These are phyloP conservation scores for Adansonia grandidieri DNA, from an alignment of 441 rosid species.

Conservation along the genomic window DNA sequence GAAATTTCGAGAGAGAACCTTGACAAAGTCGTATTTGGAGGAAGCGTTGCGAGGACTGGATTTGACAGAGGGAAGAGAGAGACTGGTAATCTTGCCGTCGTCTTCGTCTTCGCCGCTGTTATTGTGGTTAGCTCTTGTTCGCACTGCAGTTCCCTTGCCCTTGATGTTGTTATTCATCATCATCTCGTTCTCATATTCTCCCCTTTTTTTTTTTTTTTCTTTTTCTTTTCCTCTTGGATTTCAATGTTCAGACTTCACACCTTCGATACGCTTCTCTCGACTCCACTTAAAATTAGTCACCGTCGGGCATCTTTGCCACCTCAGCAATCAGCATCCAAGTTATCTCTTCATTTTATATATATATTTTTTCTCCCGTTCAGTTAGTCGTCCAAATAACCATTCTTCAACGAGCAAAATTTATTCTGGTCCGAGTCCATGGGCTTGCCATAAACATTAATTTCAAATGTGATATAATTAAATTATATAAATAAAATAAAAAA, in stretches of 20 bases:
- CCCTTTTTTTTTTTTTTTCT: not conserved
- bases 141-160: constrained; percentile 41
- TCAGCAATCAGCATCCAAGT: too few species aligned
- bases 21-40: constrained; percentile 98
- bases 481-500: too few species aligned
- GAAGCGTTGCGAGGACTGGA: constrained; percentile 85
- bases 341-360: too few species aligned
- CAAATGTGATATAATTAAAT: too few species aligned
- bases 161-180: constrained; percentile 36
- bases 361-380: too few species aligned
- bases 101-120: constrained; percentile 37
- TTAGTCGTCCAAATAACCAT: too few species aligned
- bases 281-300: not conserved
- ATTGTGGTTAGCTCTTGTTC: constrained; percentile 23
- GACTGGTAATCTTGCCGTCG: constrained; percentile 39
- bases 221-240: not conserved
- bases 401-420: too few species aligned
- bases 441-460: too few species aligned
- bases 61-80: constrained; percentile 48
- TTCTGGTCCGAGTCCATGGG: too few species aligned
- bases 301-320: constrained; percentile 19
- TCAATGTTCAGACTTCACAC: not conserved
- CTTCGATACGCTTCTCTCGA: not conserved
- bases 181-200: not conserved
- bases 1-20: constrained; percentile 45